phyloP scores from a whole-genome alignment of 148 eudicot genomes.

The Polygonum maritimum region DNA sequence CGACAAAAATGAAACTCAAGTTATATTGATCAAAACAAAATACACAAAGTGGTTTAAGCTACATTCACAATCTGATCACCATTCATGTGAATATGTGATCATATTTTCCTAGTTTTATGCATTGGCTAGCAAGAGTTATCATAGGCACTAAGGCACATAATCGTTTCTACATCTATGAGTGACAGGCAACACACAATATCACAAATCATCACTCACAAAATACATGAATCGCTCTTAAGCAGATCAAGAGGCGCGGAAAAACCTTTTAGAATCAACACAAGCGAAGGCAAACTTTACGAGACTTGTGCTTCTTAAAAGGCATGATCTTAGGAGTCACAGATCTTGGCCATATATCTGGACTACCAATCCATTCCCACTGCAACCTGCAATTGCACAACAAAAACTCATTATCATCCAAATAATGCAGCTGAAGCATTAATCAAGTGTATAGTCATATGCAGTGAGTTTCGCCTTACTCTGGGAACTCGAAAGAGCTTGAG shows the following conservation, averaged over 20 bases:
- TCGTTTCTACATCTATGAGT: background rate
- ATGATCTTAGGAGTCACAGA: slow-evolving; percentile 15
- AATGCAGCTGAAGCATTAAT: background rate
- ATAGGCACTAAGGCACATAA: background rate
- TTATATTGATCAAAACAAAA: background rate
- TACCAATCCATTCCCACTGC: slow-evolving; percentile 48
- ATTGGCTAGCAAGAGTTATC: background rate
- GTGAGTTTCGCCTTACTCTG: slow-evolving; percentile 38
- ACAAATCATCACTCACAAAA: background rate
- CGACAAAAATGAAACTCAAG: background rate
- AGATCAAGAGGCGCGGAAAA: background rate
- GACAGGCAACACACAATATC: background rate
- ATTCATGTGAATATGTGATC: background rate
- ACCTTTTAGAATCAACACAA: slow-evolving; percentile 41
- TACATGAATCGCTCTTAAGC: background rate
- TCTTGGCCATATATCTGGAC: slow-evolving; percentile 59
- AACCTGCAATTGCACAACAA: slow-evolving; percentile 31
- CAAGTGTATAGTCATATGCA: background rate
- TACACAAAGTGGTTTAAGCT: background rate
- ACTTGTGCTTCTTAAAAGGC: slow-evolving; percentile 25
- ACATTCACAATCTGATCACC: background rate
- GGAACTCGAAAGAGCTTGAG: slow-evolving; percentile 60
- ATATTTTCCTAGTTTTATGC: too few species aligned
- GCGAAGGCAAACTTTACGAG: slow-evolving; percentile 22
- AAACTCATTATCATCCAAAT: background rate